Conservation (phyloP, 495 filamentous ascomycete genomes). For the Xylaria curta region DNA sequence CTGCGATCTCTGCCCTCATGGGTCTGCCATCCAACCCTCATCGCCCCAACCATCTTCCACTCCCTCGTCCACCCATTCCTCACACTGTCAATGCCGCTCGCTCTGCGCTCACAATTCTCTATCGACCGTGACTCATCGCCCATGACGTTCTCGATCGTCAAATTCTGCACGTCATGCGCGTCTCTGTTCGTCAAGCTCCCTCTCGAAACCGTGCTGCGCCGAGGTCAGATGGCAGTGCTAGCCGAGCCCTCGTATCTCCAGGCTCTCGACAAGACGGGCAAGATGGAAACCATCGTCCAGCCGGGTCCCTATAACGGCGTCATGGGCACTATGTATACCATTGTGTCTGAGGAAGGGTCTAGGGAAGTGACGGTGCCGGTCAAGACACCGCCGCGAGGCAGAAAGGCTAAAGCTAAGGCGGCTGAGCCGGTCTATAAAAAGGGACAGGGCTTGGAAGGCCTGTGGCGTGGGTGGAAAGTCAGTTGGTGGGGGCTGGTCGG, state of each 20-base stretch:
- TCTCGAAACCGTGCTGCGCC: slow-evolving; percentile 86
- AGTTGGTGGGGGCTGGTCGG: slow-evolving; percentile 95
- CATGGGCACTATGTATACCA: slow-evolving; percentile 84
- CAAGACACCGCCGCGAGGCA: slow-evolving; percentile 35
- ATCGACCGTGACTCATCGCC: slow-evolving; percentile 86
- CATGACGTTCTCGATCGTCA: slow-evolving; percentile 74
- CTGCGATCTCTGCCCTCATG: slow-evolving; percentile 79
- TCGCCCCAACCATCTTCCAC: slow-evolving; percentile 85
- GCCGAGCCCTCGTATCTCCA: slow-evolving; percentile 48
- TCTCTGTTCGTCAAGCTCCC: slow-evolving; percentile 87
- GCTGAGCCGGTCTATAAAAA: slow-evolving; percentile 59
- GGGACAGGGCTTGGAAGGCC: slow-evolving; percentile 81
- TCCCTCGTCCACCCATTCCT: slow-evolving; percentile 81
- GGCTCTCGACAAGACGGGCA: slow-evolving; percentile 48
- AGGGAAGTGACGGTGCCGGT: slow-evolving; percentile 45
- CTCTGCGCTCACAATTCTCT: slow-evolving; percentile 76
- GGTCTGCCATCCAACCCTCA: slow-evolving; percentile 70
- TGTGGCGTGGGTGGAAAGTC: slow-evolving; percentile 94
- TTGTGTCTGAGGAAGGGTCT: slow-evolving; percentile 82
- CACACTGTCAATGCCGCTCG: slow-evolving; percentile 77
- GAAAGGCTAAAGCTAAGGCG: slow-evolving; percentile 44
- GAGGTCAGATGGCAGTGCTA: slow-evolving; percentile 78
- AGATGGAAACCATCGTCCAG: slow-evolving; percentile 74
- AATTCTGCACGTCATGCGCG: slow-evolving; percentile 75
- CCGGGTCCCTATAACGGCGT: slow-evolving; percentile 79